Base-by-base conservation (phyloP, 352 stramenopile species). In the Phytophthora cactorum region DNA sequence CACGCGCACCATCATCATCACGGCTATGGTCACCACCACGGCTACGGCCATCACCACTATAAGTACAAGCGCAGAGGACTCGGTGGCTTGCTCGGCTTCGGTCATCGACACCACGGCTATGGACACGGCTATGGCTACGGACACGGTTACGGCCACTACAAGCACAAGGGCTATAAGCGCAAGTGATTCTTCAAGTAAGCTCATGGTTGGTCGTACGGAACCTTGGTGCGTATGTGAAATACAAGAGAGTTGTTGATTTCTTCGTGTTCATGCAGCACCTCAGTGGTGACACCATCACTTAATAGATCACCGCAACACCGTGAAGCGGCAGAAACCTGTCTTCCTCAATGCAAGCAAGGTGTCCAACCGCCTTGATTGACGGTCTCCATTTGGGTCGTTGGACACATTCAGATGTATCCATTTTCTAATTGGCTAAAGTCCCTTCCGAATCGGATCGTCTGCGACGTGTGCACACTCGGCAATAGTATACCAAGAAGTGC, bases 131-230 rank as follows among this genome's bases (percentile, higher is more conserved):
- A 68, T 39, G 44, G 50, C 3, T 68, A 68, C 29, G 62, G 62
- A 9, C 38, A 73, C 32, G 58, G 65, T 6, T 52, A 69, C 36
- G 66, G 66, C 0, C 66, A 74, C 43, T 62, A 74, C 60, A 74
- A 74, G 41, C 66, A 74, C 66, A 74, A 74, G 55, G 59, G 66
- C 45, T 65, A 74, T 66, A 77, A 77, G 22, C 70, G 38, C 66
- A 77, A 71, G 55, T 50, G 63, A 0, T 77, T 77, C 45, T 74
- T 71, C 59, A 67, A 77, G 60, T 74, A 25, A 46, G 7, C 41
- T 9, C 7, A n/a, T 43, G 0, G n/a, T 44, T 15, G 45, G 43
- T 25, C 60, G 53, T 1, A n/a, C 36, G 36, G 12, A 17, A 43
- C 4, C 36, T 43, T 38, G 8, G 9, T 39, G 12, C 22, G 34